phyloP scores from a whole-genome alignment of 2,329 filamentous ascomycete genomes.

The Grosmannia huntii region DNA sequence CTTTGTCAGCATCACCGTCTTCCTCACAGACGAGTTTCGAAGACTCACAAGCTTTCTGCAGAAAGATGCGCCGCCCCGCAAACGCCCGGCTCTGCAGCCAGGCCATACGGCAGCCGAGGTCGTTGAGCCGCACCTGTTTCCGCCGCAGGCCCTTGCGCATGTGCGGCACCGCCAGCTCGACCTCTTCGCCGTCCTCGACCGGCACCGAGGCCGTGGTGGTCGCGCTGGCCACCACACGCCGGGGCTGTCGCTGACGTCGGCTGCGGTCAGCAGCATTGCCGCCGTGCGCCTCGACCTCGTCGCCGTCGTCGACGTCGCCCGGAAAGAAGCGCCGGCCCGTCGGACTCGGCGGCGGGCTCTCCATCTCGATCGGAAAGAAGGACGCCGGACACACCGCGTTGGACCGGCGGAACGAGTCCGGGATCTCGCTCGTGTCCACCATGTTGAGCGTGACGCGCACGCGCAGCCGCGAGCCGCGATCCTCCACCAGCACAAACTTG shows the following conservation, averaged over 20 bases:
- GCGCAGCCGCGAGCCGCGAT: conserved; percentile 70
- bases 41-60: conserved; percentile 75
- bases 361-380: conserved; percentile 90
- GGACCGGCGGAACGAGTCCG: conserved; percentile 82
- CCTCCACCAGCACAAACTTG: conserved; percentile 94
- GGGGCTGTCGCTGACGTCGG: conserved; percentile 6
- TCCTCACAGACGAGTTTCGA: too few species aligned
- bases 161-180: conserved; percentile 61
- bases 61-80: conserved; percentile 70
- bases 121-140: conserved; percentile 85
- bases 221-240: conserved; percentile 12
- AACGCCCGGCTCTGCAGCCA: conserved; percentile 94
- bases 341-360: conserved; percentile 64
- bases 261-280: neutral
- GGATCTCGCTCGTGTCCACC: conserved; percentile 90
- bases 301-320: conserved; percentile 45
- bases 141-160: conserved; percentile 56
- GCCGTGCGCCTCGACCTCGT: conserved; percentile 29
- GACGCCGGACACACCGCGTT: conserved; percentile 85
- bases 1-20: neutral
- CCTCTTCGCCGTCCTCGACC: conserved; percentile 47
- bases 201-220: conserved; percentile 35
- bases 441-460: conserved; percentile 88
- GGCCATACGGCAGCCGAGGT: conserved; percentile 87
- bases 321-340: conserved; percentile 64